Conservation (phyloP, 495 filamentous ascomycete species). For the Hypoxylon cercidicola region DNA sequence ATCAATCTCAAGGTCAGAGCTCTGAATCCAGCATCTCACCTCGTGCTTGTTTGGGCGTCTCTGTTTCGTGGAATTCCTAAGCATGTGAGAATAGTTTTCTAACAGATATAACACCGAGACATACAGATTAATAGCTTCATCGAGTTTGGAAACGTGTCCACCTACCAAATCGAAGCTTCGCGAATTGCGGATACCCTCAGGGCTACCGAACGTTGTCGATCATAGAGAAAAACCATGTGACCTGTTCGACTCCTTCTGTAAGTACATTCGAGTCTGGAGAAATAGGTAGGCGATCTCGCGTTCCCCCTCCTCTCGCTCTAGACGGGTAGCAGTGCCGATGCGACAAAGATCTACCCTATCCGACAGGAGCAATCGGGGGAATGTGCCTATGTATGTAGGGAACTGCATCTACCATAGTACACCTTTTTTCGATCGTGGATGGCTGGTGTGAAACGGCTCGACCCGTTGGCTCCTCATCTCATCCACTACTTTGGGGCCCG, state of each 20-base stretch:
- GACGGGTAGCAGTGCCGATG: slow-evolving; percentile 44
- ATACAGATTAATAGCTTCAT: slow-evolving; percentile 10
- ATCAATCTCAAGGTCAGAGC: slow-evolving; percentile 32
- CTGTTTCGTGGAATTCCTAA: slow-evolving; percentile 33
- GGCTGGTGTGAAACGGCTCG: slow-evolving; percentile 37
- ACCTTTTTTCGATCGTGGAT: slow-evolving; percentile 28
- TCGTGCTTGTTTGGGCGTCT: slow-evolving; percentile 32
- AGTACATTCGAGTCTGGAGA: slow-evolving; percentile 1
- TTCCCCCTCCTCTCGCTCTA: slow-evolving; percentile 9
- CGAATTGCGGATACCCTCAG: slow-evolving; percentile 21
- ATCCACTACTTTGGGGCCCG: slow-evolving; percentile 32
- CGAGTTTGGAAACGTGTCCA: slow-evolving; percentile 10
- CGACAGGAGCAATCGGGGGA: slow-evolving; percentile 36
- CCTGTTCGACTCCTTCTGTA: slow-evolving; percentile 17
- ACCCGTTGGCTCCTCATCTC: slow-evolving; percentile 39
- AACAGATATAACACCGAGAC: neutral
- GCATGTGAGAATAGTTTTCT: slow-evolving; percentile 31
- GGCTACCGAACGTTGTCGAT: slow-evolving; percentile 15
- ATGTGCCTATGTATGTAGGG: slow-evolving; percentile 40
- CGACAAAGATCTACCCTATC: slow-evolving; percentile 40
- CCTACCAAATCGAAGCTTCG: slow-evolving; percentile 17
- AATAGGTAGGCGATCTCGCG: slow-evolving; percentile 22
- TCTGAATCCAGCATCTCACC: slow-evolving; percentile 36
- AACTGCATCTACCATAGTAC: slow-evolving; percentile 34
- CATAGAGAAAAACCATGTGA: slow-evolving; percentile 32